Evolutionary conservation across 1,284 basidiomycete genomes (phyloP).

Genomic region (Ceratobasidium sp.): DNA sequence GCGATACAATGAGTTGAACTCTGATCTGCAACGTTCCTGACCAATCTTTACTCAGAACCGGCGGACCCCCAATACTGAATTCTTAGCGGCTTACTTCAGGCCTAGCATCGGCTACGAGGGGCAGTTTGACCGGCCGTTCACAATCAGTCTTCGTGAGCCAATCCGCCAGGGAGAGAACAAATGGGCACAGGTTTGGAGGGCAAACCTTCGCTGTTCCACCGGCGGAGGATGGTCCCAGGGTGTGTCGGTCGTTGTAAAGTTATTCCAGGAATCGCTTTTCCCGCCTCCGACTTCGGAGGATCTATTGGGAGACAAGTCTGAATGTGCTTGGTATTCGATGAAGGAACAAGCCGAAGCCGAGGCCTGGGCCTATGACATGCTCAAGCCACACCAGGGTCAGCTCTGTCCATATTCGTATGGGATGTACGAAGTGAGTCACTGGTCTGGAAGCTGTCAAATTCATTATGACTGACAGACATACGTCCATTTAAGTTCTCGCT

Average conservation of each 20-base stretch:
- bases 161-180: slow-evolving; percentile 42
- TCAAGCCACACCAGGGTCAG: slow-evolving; percentile 36
- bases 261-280: slow-evolving; percentile 41
- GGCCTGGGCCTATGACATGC: slow-evolving; percentile 42
- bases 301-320: slow-evolving; percentile 39
- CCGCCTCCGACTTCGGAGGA: slow-evolving; percentile 40
- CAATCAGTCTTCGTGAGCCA: slow-evolving; percentile 38
- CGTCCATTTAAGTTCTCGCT: slow-evolving; percentile 21
- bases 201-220: slow-evolving; percentile 39
- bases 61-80: slow-evolving; percentile 34
- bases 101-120: slow-evolving; percentile 36
- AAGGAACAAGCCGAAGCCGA: slow-evolving; percentile 42
- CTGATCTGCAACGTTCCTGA: slow-evolving; percentile 21
- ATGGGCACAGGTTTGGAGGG: slow-evolving; percentile 42
- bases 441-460: slow-evolving; percentile 3
- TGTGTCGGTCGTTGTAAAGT: slow-evolving; percentile 35
- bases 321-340: slow-evolving; percentile 42
- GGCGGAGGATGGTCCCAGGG: slow-evolving; percentile 29
- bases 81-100: slow-evolving; percentile 37
- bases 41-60: slow-evolving; percentile 38
- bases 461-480: slow-evolving; percentile 5
- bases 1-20: slow-evolving; percentile 11
- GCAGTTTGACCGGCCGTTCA: slow-evolving; percentile 36
- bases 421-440: slow-evolving; percentile 40
- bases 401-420: slow-evolving; percentile 42